These are phyloP conservation scores for Ophiostoma montium DNA, from an alignment of 2,329 filamentous ascomycete genomes.

Conservation along the genomic window DNA sequence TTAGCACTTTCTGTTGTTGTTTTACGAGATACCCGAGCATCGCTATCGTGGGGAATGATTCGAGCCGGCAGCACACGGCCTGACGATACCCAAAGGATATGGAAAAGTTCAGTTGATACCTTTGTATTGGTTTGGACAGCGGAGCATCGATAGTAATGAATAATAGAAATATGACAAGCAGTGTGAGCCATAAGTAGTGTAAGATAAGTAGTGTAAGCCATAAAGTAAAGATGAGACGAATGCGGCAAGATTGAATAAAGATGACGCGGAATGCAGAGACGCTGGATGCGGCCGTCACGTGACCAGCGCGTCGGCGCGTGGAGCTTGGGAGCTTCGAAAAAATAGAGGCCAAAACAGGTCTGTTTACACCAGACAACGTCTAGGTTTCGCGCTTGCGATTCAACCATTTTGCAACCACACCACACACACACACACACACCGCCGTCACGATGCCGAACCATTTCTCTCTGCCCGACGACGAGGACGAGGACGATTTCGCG, in stretches of 20 bases:
- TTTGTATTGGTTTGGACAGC: background rate
- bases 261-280: no score
- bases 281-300: background rate
- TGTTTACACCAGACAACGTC: background rate
- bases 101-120: no score
- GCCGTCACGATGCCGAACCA: constrained; percentile 11
- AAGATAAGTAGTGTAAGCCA: no score
- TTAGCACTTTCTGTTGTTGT: background rate
- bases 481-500: constrained; percentile 10
- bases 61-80: background rate
- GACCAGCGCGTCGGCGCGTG: constrained; percentile 3
- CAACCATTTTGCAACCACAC: background rate
- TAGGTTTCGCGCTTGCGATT: background rate
- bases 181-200: background rate
- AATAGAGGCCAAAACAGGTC: constrained; percentile 1
- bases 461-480: constrained; percentile 12
- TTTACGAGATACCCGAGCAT: constrained; percentile 1
- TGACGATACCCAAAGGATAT: background rate
- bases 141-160: background rate
- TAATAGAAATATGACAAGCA: background rate
- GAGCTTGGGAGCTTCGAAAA: constrained; percentile 7
- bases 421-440: background rate
- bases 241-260: no score
- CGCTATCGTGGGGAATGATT: background rate
- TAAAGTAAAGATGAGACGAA: no score